These are phyloP conservation scores for Albifimbria verrucaria DNA, from an alignment of 2,329 filamentous ascomycete genomes.

Conservation along the genomic window DNA sequence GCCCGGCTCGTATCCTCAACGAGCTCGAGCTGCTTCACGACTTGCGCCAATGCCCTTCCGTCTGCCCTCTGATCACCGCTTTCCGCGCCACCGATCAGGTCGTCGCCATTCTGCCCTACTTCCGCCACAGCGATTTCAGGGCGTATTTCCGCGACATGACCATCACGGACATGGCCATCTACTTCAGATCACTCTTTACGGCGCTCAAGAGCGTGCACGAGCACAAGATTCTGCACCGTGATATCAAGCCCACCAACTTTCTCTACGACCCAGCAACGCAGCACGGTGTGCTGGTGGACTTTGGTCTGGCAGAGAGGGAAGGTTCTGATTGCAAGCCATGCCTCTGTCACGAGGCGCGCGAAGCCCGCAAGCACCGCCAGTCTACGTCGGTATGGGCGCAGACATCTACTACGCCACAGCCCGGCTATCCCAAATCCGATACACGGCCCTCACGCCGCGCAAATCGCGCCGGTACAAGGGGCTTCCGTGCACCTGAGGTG, in stretches of 20 bases:
- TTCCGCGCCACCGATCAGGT: constrained; percentile 94
- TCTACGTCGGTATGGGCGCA: constrained; percentile 56
- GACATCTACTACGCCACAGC: constrained; percentile 46
- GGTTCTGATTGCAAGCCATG: constrained; percentile 77
- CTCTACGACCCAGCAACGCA: constrained; percentile 80
- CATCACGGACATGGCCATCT: constrained; percentile 80
- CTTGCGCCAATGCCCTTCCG: constrained; percentile 74
- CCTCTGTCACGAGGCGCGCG: constrained; percentile 67
- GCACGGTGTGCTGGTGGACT: constrained; percentile 93
- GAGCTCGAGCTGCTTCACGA: constrained; percentile 92
- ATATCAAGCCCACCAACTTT: constrained; percentile 98
- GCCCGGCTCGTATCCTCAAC: constrained; percentile 88
- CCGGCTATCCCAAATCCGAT: constrained; percentile 85
- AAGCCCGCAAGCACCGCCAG: constrained; percentile 59
- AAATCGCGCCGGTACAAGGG: constrained; percentile 90
- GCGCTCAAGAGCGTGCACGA: constrained; percentile 81
- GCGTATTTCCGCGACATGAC: constrained; percentile 91
- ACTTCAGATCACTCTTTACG: constrained; percentile 83
- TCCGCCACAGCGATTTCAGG: constrained; percentile 91
- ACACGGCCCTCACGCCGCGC: constrained; percentile 83
- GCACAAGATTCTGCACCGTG: constrained; percentile 82
- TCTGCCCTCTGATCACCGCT: constrained; percentile 96
- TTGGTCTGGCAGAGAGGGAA: constrained; percentile 88
- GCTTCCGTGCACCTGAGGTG: constrained; percentile 94
- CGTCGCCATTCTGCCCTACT: constrained; percentile 91